A percentile compares a stretch with the other conserved stretches of the same genome.
Evolutionary conservation across 2,329 filamentous ascomycete genomes (phyloP).

Genomic region (Apiospora hydei): DNA sequence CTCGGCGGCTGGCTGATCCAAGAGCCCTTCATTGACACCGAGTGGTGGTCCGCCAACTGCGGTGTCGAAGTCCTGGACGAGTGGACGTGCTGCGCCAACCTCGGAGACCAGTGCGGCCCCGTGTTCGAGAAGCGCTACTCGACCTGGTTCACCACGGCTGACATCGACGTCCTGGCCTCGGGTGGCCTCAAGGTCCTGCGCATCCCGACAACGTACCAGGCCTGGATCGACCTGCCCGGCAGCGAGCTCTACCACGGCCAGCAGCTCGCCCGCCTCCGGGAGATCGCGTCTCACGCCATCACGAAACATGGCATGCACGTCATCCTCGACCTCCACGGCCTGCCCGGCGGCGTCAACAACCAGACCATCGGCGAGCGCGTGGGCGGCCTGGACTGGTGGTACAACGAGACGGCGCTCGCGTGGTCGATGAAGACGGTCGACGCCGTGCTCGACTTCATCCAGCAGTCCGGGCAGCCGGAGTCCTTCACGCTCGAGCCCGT

Average conservation of each 20-base stretch:
- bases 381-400: constrained; percentile 18
- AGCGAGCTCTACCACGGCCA: constrained; percentile 18
- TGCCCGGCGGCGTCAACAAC: constrained; percentile 13
- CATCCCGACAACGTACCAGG: constrained; percentile 20
- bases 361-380: constrained; percentile 19
- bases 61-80: background rate
- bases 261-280: background rate
- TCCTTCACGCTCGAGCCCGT: constrained; percentile 7
- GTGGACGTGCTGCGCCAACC: constrained; percentile 2
- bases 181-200: constrained; percentile 9
- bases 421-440: constrained; percentile 21
- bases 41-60: constrained; percentile 5
- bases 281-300: constrained; percentile 2
- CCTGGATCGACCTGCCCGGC: constrained; percentile 20
- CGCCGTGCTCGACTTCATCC: constrained; percentile 21
- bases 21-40: constrained; percentile 9
- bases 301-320: background rate
- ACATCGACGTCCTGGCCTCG: constrained; percentile 6
- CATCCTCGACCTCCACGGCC: constrained; percentile 6
- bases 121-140: constrained; percentile 10
- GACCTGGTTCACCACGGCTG: constrained; percentile 14
- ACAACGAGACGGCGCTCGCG: constrained; percentile 13
- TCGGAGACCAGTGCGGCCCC: constrained; percentile 10
- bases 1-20: constrained; percentile 10
- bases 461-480: background rate